Base-by-base conservation (phyloP, 805 yeast genomes). In the Kluyveromyces dobzhanskii region DNA sequence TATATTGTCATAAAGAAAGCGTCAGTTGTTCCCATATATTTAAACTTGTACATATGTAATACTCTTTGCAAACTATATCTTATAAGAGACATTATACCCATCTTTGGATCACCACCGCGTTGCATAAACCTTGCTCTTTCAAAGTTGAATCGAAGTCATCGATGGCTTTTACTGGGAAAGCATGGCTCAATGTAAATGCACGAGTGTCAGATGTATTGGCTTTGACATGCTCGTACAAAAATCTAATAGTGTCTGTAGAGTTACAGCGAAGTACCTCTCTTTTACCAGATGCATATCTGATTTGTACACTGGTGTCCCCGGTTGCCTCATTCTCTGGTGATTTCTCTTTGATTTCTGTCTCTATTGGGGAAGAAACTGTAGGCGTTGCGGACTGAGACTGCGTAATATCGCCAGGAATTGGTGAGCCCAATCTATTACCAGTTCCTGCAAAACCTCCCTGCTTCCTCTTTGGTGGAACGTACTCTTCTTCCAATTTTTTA, bases 61-160 rank as follows among this genome's bases (percentile, higher is more conserved):
- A 21, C 6, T 21, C 24, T 21, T 21, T 21, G 24, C 9, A 21
- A 21, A 21, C 9, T 21, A 21, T 21, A 21, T 9, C 9, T 6
- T 21, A 21, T 21, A 6, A 6, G 11, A 12, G 23, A 17, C 11
- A 19, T 38, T 44, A 57, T 28, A 54, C 68, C 92, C 94, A 84
- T 64, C 92, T 79, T 61, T 86, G 97, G 13, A 88, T 85, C 23
- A 88, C 78, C n/a, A 85, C 95, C 2, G 97, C 75, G 49, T 85
- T 85, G 37, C 73, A 71, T 46, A 86, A 67, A 25, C 85, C 85
- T 4, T 94, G 92, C 21, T 78, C 86, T 41, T 71, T 74, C 35
- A 90, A 75, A 2, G 82, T 72, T 28, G 69, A 55, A 9, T 64
- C 65, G 32, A 68, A 63, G 41, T 82, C 77, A 36, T 72, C 77